Percentiles rank a stretch among this genome's conserved stretches.
Conservation (phyloP, 148 eudicot species). For the Persicaria tinctoria region DNA sequence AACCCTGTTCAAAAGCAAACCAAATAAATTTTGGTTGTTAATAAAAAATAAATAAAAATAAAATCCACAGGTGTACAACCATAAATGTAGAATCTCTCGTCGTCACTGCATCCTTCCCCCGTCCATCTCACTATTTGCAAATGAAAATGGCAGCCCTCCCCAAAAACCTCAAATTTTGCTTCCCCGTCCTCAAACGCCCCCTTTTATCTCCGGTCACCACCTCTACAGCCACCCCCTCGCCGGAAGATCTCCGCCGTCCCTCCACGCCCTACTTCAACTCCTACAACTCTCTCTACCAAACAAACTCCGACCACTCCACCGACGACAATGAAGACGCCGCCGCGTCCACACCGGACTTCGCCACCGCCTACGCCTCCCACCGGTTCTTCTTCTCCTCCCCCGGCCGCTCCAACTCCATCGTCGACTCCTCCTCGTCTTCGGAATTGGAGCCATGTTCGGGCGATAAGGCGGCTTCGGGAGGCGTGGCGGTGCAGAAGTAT, state of each 20-base stretch:
- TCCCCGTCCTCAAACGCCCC: not conserved
- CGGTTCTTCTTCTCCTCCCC: constrained; percentile 72
- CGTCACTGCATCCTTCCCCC: no score
- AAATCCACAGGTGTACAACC: no score
- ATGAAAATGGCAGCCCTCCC: not conserved
- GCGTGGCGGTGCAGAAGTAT: not conserved
- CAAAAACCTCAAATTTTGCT: not conserved
- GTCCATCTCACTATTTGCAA: not conserved
- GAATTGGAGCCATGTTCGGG: not conserved
- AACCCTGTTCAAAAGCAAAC: no score
- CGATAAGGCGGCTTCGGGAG: not conserved
- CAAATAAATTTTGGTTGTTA: no score
- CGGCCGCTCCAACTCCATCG: constrained; percentile 60
- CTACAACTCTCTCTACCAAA: constrained; percentile 7
- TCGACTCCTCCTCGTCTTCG: constrained; percentile 21
- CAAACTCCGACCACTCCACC: not conserved
- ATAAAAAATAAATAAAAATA: no score
- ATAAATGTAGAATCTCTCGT: no score
- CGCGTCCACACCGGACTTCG: not conserved
- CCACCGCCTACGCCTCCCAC: constrained; percentile 43
- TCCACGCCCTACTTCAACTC: not conserved
- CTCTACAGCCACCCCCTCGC: not conserved
- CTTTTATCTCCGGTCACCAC: not conserved
- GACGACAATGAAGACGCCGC: not conserved
- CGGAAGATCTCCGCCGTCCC: constrained; percentile 1